Evolutionary conservation across 2,329 filamentous ascomycete species (phyloP).

Genomic region (Penicillium sp.): DNA sequence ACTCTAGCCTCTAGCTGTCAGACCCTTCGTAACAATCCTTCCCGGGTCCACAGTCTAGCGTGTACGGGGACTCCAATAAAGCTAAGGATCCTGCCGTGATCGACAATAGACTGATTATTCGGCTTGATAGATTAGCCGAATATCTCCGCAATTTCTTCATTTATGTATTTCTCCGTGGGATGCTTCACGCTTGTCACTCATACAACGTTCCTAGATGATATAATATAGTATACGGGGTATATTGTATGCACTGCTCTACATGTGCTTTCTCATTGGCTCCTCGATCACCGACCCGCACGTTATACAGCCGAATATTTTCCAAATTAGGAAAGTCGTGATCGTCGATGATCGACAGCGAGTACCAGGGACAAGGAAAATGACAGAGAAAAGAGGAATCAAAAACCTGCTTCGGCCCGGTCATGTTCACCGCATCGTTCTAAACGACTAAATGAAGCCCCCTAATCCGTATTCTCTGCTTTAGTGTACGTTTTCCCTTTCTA

Average conservation of each 20-base stretch:
- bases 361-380: neutral
- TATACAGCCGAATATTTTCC: neutral
- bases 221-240: neutral
- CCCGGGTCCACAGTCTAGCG: constrained; percentile 1
- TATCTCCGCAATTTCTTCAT: neutral
- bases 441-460: neutral
- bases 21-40: neutral
- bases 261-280: neutral
- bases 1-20: constrained; percentile 2
- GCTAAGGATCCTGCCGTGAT: neutral
- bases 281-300: neutral
- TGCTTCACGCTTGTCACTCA: neutral
- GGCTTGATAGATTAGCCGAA: neutral
- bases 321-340: constrained; percentile 1
- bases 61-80: neutral
- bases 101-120: neutral
- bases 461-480: neutral
- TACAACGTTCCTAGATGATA: neutral
- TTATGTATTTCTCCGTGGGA: neutral
- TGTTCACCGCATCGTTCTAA: neutral
- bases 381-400: neutral
- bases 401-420: neutral
- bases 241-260: neutral
- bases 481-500: neutral
- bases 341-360: neutral